Evolutionary conservation across 2,329 filamentous ascomycete species (phyloP), one percentile per base, ranked within the genome.

Genomic region (Hypoxylon sp.): DNA sequence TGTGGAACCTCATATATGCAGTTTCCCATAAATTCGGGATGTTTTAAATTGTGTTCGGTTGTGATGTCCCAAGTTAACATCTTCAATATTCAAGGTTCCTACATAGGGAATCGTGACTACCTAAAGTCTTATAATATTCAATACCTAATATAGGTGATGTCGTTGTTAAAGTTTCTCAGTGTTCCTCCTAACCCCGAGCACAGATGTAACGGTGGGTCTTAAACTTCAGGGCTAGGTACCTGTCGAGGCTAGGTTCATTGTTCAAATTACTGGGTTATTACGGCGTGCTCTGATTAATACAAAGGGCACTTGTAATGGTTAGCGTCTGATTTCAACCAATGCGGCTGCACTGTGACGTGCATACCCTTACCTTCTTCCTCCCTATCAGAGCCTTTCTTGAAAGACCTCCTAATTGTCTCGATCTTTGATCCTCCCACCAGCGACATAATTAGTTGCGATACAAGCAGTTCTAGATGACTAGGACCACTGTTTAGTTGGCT

Each of bases 311-410:
- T 19, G 36, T 21, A 52, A 46, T 13, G 41, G 55, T 58, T 58
- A 58, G 55, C 55, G 55, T 46, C 25, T 10, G 30, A 58, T 61
- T 69, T 69, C 53, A 50, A 63, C 68, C 68, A 70, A 65, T 68
- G 68, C 65, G 63, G 63, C 65, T 71, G 60, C 65, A 67, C 60
- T 67, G 68, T 71, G 68, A 71, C 68, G 68, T 71, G 68, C 68
- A 71, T 71, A 53, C 43, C 36, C 25, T 36, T 60, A 30, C 45
- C 38, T 38, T 38, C 51, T 55, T 61, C 48, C 63, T 63, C 56
- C 61, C 59, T 66, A 61, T 70, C 43, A 52, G 43, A 67, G 50
- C 34, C 55, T 56, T 52, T 11, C 36, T 55, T 9, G 19, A 23
- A 36, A 13, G 48, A 34, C 14, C 30, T 59, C 52, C 45, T 53